Conservation (phyloP, 495 filamentous ascomycete genomes). For the Podospora pseudoanserina region DNA sequence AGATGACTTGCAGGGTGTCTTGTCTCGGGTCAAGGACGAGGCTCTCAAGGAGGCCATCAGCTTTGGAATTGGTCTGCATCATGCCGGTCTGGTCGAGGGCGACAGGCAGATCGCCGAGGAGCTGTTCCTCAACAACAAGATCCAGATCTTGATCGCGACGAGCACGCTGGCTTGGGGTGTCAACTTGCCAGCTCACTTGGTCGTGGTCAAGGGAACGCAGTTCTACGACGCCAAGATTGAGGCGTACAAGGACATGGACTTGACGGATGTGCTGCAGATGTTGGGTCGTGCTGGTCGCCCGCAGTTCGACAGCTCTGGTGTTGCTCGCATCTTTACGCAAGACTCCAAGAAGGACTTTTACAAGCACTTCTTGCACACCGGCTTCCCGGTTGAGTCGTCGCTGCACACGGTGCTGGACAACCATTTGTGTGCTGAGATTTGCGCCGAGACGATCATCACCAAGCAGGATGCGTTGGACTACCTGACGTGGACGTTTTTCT, state of each 20-base stretch:
- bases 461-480: constrained; percentile 99
- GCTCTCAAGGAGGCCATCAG: constrained; percentile 84
- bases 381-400: constrained; percentile 95
- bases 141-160: constrained; percentile 94
- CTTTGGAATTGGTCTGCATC: constrained; percentile 96
- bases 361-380: constrained; percentile 98
- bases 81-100: constrained; percentile 92
- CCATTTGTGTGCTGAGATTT: constrained; percentile 93
- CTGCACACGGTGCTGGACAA: constrained; percentile 96
- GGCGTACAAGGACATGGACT: constrained; percentile 97
- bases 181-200: constrained; percentile 93
- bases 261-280: constrained; percentile 99
- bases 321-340: constrained; percentile 95
- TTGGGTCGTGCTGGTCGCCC: constrained; percentile 91
- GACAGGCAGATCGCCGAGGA: constrained; percentile 90
- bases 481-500: constrained; percentile 99
- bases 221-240: constrained; percentile 98
- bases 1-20: constrained; percentile 81
- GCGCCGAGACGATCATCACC: constrained; percentile 82
- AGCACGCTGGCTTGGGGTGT: constrained; percentile 98
- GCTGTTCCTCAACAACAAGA: constrained; percentile 95
- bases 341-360: constrained; percentile 99
- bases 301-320: constrained; percentile 93
- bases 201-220: constrained; percentile 97
- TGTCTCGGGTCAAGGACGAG: constrained; percentile 84